Evolutionary conservation across 331 rosid genomes (phyloP).

Genomic region (Telfairia occidentalis): DNA sequence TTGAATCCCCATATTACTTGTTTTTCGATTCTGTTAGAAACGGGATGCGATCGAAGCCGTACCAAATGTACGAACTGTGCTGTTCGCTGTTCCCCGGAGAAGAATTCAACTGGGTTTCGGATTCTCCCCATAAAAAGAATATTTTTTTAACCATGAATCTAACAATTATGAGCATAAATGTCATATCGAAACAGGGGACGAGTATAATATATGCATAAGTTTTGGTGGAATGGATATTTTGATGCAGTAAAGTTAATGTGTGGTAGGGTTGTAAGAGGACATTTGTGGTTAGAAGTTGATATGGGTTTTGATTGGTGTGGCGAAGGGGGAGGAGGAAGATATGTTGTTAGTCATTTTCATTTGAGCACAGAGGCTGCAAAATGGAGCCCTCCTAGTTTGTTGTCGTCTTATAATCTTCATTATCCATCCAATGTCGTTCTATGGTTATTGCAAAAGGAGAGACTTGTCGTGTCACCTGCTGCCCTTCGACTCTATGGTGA

Average conservation of each 20-base stretch:
- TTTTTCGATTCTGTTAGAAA: not conserved
- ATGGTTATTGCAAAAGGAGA: not conserved
- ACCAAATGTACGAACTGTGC: not conserved
- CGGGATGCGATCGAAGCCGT: not conserved
- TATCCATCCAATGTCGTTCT: not conserved
- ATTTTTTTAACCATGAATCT: not conserved
- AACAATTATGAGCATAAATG: not conserved
- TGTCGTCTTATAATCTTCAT: not conserved
- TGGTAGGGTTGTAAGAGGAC: not conserved
- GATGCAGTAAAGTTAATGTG: not conserved
- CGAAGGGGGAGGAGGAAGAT: not conserved
- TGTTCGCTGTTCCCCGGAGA: not conserved
- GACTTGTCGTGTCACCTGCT: not conserved
- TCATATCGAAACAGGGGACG: not conserved
- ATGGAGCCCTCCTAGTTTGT: not conserved
- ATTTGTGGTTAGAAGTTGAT: not conserved
- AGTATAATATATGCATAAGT: not conserved
- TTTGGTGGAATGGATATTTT: not conserved
- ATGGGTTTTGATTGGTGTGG: conserved; percentile 1
- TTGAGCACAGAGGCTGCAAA: not conserved
- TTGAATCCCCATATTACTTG: not conserved
- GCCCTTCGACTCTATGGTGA: not conserved
- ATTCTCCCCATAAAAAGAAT: not conserved
- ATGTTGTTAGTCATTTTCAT: not conserved
- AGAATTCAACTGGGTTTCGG: not conserved